Evolutionary conservation across 2,329 filamentous ascomycete genomes (phyloP).

Genomic region (Colletotrichum chrysophilum): DNA sequence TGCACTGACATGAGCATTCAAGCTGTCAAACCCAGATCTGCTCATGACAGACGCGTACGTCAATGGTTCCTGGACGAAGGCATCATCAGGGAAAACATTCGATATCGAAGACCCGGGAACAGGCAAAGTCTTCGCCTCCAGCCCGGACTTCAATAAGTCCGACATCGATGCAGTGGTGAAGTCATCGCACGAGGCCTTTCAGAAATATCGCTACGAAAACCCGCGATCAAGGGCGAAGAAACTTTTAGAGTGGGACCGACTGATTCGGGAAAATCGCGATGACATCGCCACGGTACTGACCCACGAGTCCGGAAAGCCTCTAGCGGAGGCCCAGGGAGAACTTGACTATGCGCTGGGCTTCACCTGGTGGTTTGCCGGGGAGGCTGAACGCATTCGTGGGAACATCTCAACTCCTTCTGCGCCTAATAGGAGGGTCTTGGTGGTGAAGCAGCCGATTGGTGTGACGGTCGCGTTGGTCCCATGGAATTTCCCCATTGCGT

Average conservation of each 20-base stretch:
- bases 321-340: conserved; percentile 58
- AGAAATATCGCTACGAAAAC: conserved; percentile 40
- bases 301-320: conserved; percentile 62
- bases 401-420: conserved; percentile 63
- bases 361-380: conserved; percentile 62
- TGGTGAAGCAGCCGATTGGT: conserved; percentile 63
- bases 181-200: conserved; percentile 40
- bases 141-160: conserved; percentile 47
- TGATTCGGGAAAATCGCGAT: conserved; percentile 37
- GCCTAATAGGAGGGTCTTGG: conserved; percentile 69
- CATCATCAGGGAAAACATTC: conserved; percentile 54
- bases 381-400: conserved; percentile 59
- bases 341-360: conserved; percentile 61
- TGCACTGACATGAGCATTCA: neutral
- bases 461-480: conserved; percentile 39
- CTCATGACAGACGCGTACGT: conserved; percentile 55
- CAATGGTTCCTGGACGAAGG: conserved; percentile 49
- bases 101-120: conserved; percentile 59
- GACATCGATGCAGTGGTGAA: conserved; percentile 43
- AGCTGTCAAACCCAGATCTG: conserved; percentile 52
- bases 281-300: conserved; percentile 45
- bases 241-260: conserved; percentile 39
- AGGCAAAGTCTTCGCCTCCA: conserved; percentile 52
- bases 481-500: conserved; percentile 67
- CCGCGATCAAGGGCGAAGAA: conserved; percentile 39